Base-by-base conservation (phyloP, 2,329 filamentous ascomycete genomes). In the Decorospora gaudefroyi region DNA sequence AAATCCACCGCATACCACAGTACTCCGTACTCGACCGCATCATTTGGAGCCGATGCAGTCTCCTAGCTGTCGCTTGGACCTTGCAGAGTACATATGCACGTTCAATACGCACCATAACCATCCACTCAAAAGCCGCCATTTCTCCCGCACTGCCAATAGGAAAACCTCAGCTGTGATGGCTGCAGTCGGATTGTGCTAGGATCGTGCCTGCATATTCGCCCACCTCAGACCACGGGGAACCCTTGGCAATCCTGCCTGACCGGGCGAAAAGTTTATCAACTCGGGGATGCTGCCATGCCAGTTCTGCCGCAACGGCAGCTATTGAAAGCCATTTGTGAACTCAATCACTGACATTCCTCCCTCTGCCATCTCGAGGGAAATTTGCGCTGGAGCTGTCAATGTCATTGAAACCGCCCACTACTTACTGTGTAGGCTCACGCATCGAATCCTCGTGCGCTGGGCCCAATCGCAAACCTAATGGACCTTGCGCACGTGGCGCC, bases 71-170 rank as follows among this genome's bases (percentile, higher is more conserved):
- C 38, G 19, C 39, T 33, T 30, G 33, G 37, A 35, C 43, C 43
- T 38, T 48, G 45, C 48, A 51, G 28, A 43, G 27, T 53, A 43
- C 43, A 44, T 38, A 60, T 53, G 51, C 57, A 55, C 30, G 27
- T 56, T 49, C 55, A 51, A 45, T 47, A 42, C 15, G 30, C 13
- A 34, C 49, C 21, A 39, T 36, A 54, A 42, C 43, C 42, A 18
- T 42, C 53, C 59, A 64, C 44, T 62, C 31, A 52, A 42, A 41
- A 23, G 26, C 12, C 46, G 12, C 42, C 27, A 44, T 49, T 58
- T 61, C 37, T 50, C 16, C 51, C 50, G 36, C 47, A 10, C 53
- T 48, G 45, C 65, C 62, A 66, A 67, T 64, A 44, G 62, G 19
- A 53, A 59, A 59, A 51, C 35, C 33, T 15, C 35, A 12, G 27